A percentile compares a stretch with the other conserved stretches of the same genome.
These are phyloP conservation scores for Suhomyces wounanorum DNA, from an alignment of 1,139 yeast species.

Conservation along the genomic window DNA sequence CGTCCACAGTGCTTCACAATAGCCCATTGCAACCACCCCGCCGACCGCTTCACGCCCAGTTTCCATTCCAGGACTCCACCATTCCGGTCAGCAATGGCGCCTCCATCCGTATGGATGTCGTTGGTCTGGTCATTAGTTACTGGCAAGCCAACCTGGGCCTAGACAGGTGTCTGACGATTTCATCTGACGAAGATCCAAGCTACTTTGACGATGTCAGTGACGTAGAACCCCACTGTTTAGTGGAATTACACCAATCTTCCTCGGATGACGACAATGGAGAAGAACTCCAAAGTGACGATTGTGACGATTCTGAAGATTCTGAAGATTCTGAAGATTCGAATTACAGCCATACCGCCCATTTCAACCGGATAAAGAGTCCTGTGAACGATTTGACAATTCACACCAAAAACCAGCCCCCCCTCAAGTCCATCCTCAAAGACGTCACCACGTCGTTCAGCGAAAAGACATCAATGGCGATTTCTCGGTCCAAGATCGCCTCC, in stretches of 20 bases:
- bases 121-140: neutral
- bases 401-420: neutral
- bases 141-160: neutral
- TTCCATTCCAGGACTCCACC: neutral
- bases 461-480: neutral
- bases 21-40: neutral
- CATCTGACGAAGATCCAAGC: neutral
- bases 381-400: too few species aligned
- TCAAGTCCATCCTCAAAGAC: neutral
- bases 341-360: too few species aligned
- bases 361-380: too few species aligned
- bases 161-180: neutral
- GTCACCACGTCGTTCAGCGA: neutral
- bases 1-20: neutral
- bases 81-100: neutral
- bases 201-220: neutral
- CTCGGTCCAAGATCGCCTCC: neutral
- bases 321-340: too few species aligned
- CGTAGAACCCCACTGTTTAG: too few species aligned
- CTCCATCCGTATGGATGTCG: neutral
- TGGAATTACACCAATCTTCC: too few species aligned
- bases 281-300: too few species aligned
- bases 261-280: too few species aligned
- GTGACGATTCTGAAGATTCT: too few species aligned
- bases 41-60: neutral